These are phyloP conservation scores for Podospora fimiseda DNA, from an alignment of 495 filamentous ascomycete species.

Conservation along the genomic window DNA sequence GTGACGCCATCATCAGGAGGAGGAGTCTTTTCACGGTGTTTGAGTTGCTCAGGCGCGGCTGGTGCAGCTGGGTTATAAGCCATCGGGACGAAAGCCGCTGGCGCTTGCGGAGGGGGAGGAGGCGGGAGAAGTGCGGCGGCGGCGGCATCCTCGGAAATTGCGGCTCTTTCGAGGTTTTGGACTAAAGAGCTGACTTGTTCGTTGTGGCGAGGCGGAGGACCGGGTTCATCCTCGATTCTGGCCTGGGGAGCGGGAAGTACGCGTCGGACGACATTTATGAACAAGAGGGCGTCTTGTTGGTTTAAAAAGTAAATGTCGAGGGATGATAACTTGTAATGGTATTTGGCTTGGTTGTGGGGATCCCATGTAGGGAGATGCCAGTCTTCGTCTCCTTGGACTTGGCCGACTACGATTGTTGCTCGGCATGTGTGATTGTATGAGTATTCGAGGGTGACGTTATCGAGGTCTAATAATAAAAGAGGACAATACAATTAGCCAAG, in stretches of 20 bases:
- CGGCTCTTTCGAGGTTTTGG: slow-evolving; percentile 75
- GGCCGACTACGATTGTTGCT: slow-evolving; percentile 68
- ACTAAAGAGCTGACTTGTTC: slow-evolving; percentile 68
- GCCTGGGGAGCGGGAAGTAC: slow-evolving; percentile 57
- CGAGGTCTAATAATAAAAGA: slow-evolving; percentile 45
- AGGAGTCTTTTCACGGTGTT: slow-evolving; percentile 83
- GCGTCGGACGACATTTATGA: slow-evolving; percentile 58
- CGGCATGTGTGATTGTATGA: slow-evolving; percentile 73
- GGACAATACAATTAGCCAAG: slow-evolving; percentile 5
- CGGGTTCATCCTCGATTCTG: slow-evolving; percentile 51
- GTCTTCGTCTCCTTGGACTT: slow-evolving; percentile 47
- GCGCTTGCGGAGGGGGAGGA: slow-evolving; percentile 31
- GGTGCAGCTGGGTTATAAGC: slow-evolving; percentile 90
- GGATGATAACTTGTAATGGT: slow-evolving; percentile 70
- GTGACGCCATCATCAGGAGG: slow-evolving; percentile 65
- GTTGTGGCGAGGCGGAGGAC: slow-evolving; percentile 35
- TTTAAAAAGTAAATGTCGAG: slow-evolving; percentile 91
- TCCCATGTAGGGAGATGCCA: slow-evolving; percentile 77
- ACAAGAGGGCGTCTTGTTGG: slow-evolving; percentile 62
- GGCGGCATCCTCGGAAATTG: slow-evolving; percentile 45
- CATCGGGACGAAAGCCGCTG: slow-evolving; percentile 56
- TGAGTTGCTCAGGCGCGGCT: slow-evolving; percentile 73
- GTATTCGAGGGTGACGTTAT: slow-evolving; percentile 58
- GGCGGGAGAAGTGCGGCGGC: slow-evolving; percentile 35
- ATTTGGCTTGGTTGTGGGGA: slow-evolving; percentile 59